Conservation (phyloP, 768 basidiomycete species). For the Auriculariales sp. region DNA sequence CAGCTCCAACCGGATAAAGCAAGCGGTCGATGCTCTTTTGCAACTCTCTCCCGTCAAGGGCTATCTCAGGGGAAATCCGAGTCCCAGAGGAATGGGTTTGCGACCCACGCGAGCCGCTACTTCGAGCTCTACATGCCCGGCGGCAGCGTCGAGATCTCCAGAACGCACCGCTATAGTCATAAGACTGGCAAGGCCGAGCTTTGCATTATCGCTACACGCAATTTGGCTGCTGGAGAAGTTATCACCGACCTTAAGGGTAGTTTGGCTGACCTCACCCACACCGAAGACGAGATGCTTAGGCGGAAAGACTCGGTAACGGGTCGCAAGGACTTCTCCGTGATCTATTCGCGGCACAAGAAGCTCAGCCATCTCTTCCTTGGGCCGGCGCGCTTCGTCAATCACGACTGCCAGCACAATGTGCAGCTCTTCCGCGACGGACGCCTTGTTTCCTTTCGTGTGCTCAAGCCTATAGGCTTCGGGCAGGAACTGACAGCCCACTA, state of each 20-base stretch:
- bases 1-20: conserved; percentile 31
- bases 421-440: conserved; percentile 79
- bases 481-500: conserved; percentile 87
- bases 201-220: conserved; percentile 72
- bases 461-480: conserved; percentile 61
- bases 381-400: conserved; percentile 85
- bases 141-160: conserved; percentile 77
- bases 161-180: conserved; percentile 78
- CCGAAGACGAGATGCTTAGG: conserved; percentile 77
- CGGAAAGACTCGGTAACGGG: conserved; percentile 57
- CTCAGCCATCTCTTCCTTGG: conserved; percentile 85
- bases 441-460: conserved; percentile 78
- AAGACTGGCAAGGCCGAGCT: conserved; percentile 80
- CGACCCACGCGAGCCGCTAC: conserved; percentile 85
- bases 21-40: conserved; percentile 58
- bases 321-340: conserved; percentile 79
- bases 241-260: conserved; percentile 83
- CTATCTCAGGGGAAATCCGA: conserved; percentile 48
- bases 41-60: conserved; percentile 49
- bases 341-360: conserved; percentile 83
- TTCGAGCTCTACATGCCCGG: conserved; percentile 75
- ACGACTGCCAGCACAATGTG: conserved; percentile 82
- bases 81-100: conserved; percentile 82
- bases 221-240: conserved; percentile 50
- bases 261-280: conserved; percentile 75